phyloP scores from a whole-genome alignment of 352 stramenopile genomes.

The Phytophthora citrophthora region DNA sequence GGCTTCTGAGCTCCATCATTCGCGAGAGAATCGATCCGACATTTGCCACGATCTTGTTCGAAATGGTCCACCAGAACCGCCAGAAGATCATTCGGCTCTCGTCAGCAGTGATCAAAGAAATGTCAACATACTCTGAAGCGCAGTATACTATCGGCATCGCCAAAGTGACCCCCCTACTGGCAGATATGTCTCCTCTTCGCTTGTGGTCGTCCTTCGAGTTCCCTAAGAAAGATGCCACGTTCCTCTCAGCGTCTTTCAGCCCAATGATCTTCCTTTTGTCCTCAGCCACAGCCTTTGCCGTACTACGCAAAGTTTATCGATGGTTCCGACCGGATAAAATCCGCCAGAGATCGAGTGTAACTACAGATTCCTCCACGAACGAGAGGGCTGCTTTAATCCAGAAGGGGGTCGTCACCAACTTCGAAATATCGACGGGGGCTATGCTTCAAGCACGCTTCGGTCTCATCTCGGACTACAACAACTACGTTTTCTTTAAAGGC shows the following conservation, averaged over 20 bases:
- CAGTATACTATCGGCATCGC: constrained; percentile 21
- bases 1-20: constrained; percentile 23
- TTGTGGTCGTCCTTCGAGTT: constrained; percentile 28
- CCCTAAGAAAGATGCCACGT: constrained; percentile 14
- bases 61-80: constrained; percentile 18
- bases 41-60: constrained; percentile 22
- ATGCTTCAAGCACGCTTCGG: constrained; percentile 37
- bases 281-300: constrained; percentile 4
- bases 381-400: constrained; percentile 10
- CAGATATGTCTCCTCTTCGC: constrained; percentile 23
- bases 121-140: constrained; percentile 5
- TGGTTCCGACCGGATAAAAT: constrained; percentile 17
- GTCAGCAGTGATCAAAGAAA: constrained; percentile 8
- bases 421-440: constrained; percentile 36
- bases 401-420: constrained; percentile 24
- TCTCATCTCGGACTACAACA: constrained; percentile 45
- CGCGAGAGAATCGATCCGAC: constrained; percentile 31
- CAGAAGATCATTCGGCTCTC: constrained; percentile 3
- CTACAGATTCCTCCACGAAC: constrained; percentile 17
- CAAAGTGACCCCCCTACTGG: constrained; percentile 5
- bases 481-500: constrained; percentile 47
- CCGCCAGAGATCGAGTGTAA: constrained; percentile 12
- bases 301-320: constrained; percentile 22
- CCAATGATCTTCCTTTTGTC: constrained; percentile 25
- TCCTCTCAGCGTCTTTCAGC: constrained; percentile 17